Percentiles rank a stretch among this genome's conserved stretches.
phyloP scores from a whole-genome alignment of 2,329 filamentous ascomycete species.

The Penicillium sp. region DNA sequence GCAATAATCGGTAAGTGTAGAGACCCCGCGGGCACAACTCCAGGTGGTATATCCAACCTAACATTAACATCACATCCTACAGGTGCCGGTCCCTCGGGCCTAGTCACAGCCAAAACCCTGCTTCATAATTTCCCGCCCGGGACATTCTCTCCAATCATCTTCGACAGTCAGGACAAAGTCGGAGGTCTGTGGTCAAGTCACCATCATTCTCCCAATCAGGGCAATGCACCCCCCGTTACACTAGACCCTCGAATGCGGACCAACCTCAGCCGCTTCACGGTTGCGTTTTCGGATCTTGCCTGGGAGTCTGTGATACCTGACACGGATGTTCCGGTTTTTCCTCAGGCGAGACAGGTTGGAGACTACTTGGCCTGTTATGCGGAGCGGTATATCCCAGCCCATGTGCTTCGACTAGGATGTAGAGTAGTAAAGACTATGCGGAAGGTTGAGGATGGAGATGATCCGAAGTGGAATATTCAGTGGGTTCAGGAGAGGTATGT shows the following conservation, averaged over 20 bases:
- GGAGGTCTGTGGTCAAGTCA: constrained; percentile 73
- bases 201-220: neutral
- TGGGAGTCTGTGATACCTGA: constrained; percentile 58
- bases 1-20: constrained; percentile 51
- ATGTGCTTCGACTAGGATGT: constrained; percentile 53
- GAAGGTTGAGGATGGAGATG: constrained; percentile 11
- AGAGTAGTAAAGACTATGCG: constrained; percentile 35
- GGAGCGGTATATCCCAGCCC: constrained; percentile 54
- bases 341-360: constrained; percentile 74
- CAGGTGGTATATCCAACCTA: neutral
- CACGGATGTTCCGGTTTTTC: constrained; percentile 60
- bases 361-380: constrained; percentile 68
- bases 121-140: constrained; percentile 56
- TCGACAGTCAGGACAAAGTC: constrained; percentile 64
- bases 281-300: constrained; percentile 61
- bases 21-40: neutral
- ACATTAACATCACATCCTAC: constrained; percentile 7
- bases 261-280: constrained; percentile 76
- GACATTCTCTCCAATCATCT: constrained; percentile 67
- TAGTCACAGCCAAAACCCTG: constrained; percentile 71
- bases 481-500: constrained; percentile 26
- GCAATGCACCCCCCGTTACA: constrained; percentile 2
- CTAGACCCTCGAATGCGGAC: constrained; percentile 59
- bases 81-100: constrained; percentile 69
- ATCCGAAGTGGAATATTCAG: constrained; percentile 44